Evolutionary conservation across 352 stramenopile genomes (phyloP).

Genomic region (Phytophthora pistaciae): DNA sequence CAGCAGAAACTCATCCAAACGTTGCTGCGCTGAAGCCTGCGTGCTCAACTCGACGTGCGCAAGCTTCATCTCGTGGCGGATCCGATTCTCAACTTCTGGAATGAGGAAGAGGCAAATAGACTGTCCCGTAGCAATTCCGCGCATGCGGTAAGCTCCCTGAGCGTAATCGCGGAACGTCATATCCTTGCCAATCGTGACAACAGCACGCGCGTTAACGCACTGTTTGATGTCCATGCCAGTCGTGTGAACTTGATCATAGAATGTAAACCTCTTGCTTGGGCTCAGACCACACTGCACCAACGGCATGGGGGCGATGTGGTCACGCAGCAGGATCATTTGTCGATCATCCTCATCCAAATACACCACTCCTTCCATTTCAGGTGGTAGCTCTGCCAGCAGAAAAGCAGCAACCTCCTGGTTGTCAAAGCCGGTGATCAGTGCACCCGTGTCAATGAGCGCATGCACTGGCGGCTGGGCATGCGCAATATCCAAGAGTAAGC

Average conservation of each 20-base stretch:
- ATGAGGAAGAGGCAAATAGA: slow-evolving; percentile 95
- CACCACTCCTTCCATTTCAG: slow-evolving; percentile 91
- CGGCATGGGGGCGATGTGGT: slow-evolving; percentile 95
- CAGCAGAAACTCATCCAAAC: slow-evolving; percentile 72
- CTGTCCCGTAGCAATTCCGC: slow-evolving; percentile 91
- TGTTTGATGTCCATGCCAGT: slow-evolving; percentile 96
- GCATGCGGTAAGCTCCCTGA: slow-evolving; percentile 93
- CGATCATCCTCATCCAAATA: slow-evolving; percentile 91
- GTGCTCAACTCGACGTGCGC: slow-evolving; percentile 36
- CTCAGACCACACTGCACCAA: slow-evolving; percentile 91
- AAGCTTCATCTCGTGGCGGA: slow-evolving; percentile 79
- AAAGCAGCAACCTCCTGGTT: slow-evolving; percentile 91
- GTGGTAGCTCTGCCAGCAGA: slow-evolving; percentile 79
- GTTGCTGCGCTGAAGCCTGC: slow-evolving; percentile 38
- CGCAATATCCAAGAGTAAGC: slow-evolving; percentile 84
- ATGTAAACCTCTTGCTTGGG: slow-evolving; percentile 91
- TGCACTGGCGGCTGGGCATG: slow-evolving; percentile 78
- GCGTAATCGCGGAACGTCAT: slow-evolving; percentile 97
- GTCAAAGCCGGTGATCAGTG: slow-evolving; percentile 91
- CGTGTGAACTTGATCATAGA: slow-evolving; percentile 96
- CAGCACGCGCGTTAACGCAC: slow-evolving; percentile 85
- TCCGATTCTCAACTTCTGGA: slow-evolving; percentile 92
- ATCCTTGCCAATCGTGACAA: slow-evolving; percentile 95
- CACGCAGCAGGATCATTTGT: slow-evolving; percentile 94
- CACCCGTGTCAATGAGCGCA: slow-evolving; percentile 92